Evolutionary conservation across 805 yeast genomes (phyloP), one percentile per base, ranked within the genome.

Genomic region (Yarrowia deformans): DNA sequence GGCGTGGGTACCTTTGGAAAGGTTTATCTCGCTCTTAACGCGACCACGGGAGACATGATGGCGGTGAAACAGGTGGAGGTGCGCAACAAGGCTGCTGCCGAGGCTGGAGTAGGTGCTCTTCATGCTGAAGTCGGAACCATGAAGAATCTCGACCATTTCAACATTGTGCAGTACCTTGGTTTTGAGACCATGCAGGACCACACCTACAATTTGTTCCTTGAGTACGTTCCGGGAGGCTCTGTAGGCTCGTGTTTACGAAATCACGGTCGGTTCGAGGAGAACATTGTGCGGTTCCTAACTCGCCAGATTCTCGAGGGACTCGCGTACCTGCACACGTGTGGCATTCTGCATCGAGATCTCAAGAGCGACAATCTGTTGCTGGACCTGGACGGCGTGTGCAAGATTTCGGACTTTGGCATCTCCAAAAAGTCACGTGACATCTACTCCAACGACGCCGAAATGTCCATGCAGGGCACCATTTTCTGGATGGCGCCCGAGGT

Each of bases 401-500:
- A 95, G 79, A 95, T 95, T 60, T 90, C 97, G 14, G 99, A 95
- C 78, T 95, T 95, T 80, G 99, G 99, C 56, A 95, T 95, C 67
- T 93, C 98, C 50, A 93, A 92, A 77, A 87, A 88, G 75, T 87
- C 92, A 13, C 85, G 88, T 55, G 93, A 95, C 76, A 91, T 94
- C 32, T 94, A 95, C 77, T 88, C 90, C 39, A 93, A 95, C 77
- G 88, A 91, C 74, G 92, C 97, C 4, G 97, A 92, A 69, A 91
- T 93, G 97, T 93, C 98, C 13, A 92, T 91, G 97, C 97, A 96
- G 79, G 99, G 99, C 32, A 93, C 99, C 0, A 92, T 96, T 1
- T 95, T 93, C 78, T 95, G 99, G 99, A 95, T 95, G 99, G 99
- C 99, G 0, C 99, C 99, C 0, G 99, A 95, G 76, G 97, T 96